Evolutionary conservation across 2,329 filamentous ascomycete species (phyloP).

Genomic region (Pseudocercospora musae): DNA sequence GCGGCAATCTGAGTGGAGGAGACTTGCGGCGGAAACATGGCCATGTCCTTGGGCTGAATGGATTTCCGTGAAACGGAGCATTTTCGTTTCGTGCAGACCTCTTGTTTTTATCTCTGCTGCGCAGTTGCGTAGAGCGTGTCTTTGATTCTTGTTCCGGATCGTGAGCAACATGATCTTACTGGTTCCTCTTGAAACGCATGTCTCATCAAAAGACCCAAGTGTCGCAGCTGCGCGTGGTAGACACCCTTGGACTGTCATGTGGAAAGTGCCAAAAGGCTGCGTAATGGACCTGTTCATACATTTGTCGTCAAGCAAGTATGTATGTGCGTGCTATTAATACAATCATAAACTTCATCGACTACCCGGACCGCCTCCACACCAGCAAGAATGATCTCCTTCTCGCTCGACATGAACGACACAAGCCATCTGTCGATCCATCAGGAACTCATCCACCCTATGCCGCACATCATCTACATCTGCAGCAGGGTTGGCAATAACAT

Average conservation of each 20-base stretch:
- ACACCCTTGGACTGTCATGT: no score
- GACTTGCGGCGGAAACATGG: background rate
- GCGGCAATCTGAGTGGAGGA: background rate
- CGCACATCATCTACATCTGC: constrained; percentile 80
- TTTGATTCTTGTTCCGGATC: no score
- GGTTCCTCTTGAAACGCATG: background rate
- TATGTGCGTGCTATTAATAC: background rate
- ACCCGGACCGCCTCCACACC: constrained; percentile 51
- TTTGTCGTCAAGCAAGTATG: background rate
- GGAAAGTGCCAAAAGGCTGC: background rate
- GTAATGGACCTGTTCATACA: background rate
- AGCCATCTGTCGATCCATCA: constrained; percentile 70
- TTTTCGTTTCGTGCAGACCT: background rate
- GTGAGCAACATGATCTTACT: no score
- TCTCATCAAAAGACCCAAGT: background rate
- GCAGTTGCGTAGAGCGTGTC: no score
- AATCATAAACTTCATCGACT: background rate
- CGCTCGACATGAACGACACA: constrained; percentile 84
- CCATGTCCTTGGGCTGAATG: no score
- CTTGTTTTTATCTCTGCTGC: background rate
- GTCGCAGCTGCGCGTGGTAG: background rate
- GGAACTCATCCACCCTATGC: constrained; percentile 69
- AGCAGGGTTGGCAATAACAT: constrained; percentile 70
- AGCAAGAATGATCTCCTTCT: constrained; percentile 68
- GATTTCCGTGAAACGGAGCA: no score